phyloP scores from a whole-genome alignment of 208 protist genomes.

The Trichomonas vaginalis region DNA sequence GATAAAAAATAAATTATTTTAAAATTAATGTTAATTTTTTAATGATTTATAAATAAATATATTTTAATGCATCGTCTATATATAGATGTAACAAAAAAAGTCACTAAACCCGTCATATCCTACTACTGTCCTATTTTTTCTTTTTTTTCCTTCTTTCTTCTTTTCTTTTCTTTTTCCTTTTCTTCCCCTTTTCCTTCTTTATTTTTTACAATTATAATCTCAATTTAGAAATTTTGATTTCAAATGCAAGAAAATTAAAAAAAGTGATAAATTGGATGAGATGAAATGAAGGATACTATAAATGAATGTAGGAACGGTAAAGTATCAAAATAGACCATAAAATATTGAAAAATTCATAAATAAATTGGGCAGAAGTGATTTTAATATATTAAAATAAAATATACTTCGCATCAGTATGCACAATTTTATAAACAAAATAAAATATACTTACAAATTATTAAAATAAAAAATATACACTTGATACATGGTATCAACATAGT shows the following conservation, averaged over 20 bases:
- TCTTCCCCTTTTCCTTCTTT: not conserved
- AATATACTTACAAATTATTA: not conserved
- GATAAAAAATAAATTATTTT: too few relatives aligned
- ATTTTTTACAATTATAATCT: not conserved
- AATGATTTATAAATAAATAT: too few relatives aligned
- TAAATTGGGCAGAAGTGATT: not conserved
- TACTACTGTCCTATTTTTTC: too few relatives aligned
- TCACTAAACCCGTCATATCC: too few relatives aligned
- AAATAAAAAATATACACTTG: not conserved
- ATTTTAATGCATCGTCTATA: too few relatives aligned
- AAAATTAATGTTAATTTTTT: too few relatives aligned
- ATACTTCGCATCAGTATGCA: not conserved
- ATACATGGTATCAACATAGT: not conserved
- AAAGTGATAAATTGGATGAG: not conserved
- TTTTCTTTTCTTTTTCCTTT: not conserved
- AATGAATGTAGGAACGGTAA: not conserved
- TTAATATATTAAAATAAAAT: not conserved
- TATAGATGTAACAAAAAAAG: too few relatives aligned
- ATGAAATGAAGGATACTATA: not conserved
- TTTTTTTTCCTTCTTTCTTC: not conserved
- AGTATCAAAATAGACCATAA: not conserved
- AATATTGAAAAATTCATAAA: not conserved
- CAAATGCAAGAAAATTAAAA: not conserved
- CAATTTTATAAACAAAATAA: not conserved
- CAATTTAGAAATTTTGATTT: not conserved